Evolutionary conservation across 2,329 filamentous ascomycete genomes (phyloP), one percentile per base, ranked within the genome.

Genomic region (Raffaelea deltoideospora): DNA sequence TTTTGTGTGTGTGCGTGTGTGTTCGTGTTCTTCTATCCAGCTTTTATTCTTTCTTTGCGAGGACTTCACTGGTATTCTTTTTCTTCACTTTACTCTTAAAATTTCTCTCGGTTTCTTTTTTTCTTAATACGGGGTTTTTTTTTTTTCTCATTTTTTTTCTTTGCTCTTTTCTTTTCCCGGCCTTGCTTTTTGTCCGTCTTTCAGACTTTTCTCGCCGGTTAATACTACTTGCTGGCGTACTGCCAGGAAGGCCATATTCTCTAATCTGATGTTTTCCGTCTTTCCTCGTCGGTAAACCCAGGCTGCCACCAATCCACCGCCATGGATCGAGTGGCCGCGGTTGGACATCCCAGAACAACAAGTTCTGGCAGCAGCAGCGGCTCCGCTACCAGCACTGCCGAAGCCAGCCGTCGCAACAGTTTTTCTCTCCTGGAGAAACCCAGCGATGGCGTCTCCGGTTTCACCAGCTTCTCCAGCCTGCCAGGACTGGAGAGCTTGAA

Each of bases 351-450:
- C n/a, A n/a, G n/a, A n/a, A n/a, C n/a, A n/a, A n/a, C n/a, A n/a
- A 26, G 31, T 18, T 30, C 26, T 6, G 38, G 39, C 29, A 37
- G 37, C 41, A 39, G 33, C 27, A 33, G 33, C 18, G 41, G 40
- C n/a, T 33, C 42, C 31, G 30, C 40, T 4, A 35, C 42, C 15
- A 45, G 37, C 27, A 27, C 35, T 15, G 5, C 6, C 17, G 21
- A 35, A 1, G 35, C 38, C 24, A 45, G 43, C 31, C 38, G 42
- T 6, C 38, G 42, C 37, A 45, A 44, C 40, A 45, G 43, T 34
- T 44, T 45, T 34, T 38, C 42, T 24, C 30, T 40, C 11, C 28
- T 39, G 11, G 43, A 45, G 28, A 45, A 45, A 28, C 35, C 40
- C 10, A 9, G 22, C n/a, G 31, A 22, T n/a, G 26, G 15, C n/a